Conservation (phyloP, 768 basidiomycete genomes). For the Crucibulum laeve region DNA sequence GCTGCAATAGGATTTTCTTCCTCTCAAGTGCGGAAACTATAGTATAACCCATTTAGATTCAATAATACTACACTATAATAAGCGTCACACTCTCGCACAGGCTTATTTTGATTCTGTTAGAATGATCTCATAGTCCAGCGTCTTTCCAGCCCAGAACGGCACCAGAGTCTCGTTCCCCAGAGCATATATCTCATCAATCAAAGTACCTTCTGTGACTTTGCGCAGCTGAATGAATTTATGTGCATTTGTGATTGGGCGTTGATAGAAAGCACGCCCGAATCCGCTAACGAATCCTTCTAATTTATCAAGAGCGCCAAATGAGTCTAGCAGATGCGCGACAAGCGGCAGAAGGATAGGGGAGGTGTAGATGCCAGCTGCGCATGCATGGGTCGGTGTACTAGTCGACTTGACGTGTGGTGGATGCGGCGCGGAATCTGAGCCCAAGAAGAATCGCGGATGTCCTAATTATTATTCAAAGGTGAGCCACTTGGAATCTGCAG, state of each 20-base stretch:
- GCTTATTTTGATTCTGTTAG: constrained; percentile 4
- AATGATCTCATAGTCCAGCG: constrained; percentile 67
- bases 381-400: constrained; percentile 64
- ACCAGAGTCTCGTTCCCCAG: constrained; percentile 52
- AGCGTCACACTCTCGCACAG: neutral
- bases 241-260: constrained; percentile 22
- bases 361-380: constrained; percentile 96
- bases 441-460: constrained; percentile 94
- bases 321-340: constrained; percentile 82
- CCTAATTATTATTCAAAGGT: constrained; percentile 35
- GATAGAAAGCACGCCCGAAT: constrained; percentile 82
- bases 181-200: constrained; percentile 46
- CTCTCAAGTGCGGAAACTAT: constrained; percentile 70
- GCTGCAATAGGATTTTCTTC: constrained; percentile 58
- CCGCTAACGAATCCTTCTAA: constrained; percentile 76
- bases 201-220: constrained; percentile 28
- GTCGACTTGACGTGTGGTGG: constrained; percentile 63
- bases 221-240: constrained; percentile 37
- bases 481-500: constrained; percentile 2
- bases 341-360: constrained; percentile 89
- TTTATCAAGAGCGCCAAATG: constrained; percentile 80
- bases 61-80: neutral
- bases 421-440: constrained; percentile 96
- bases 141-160: constrained; percentile 87
- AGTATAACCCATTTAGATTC: neutral